Evolutionary conservation across 2,329 filamentous ascomycete species (phyloP).

Genomic region (Sporothrix sp.): DNA sequence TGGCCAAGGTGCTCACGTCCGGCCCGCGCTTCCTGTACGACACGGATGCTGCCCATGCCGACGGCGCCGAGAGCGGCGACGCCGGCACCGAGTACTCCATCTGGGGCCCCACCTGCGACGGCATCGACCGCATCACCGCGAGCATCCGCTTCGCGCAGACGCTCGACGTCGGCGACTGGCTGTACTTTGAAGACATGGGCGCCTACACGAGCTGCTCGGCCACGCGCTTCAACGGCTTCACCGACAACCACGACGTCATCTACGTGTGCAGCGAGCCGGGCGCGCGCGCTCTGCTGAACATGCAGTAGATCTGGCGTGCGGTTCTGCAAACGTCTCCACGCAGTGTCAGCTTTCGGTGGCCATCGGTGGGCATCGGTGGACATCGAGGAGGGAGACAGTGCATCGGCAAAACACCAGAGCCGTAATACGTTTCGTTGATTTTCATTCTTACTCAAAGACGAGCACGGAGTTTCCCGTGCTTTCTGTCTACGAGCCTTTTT

Average conservation of each 20-base stretch:
- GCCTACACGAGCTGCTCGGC: constrained; percentile 98
- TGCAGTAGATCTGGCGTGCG: background rate
- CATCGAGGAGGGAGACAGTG: no score
- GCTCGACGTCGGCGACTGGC: constrained; percentile 89
- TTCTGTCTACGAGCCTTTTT: no score
- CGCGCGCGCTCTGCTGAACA: constrained; percentile 61
- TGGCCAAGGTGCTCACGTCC: constrained; percentile 67
- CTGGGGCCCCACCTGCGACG: constrained; percentile 97
- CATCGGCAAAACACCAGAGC: no score
- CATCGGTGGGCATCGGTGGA: no score
- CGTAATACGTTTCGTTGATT: no score
- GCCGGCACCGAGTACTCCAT: constrained; percentile 75
- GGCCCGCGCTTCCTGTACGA: constrained; percentile 50
- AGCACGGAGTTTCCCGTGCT: no score
- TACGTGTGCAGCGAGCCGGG: constrained; percentile 93
- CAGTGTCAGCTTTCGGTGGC: no score
- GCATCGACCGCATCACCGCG: constrained; percentile 87
- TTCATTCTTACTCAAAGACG: no score
- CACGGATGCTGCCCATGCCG: constrained; percentile 23
- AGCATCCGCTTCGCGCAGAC: constrained; percentile 67
- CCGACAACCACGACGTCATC: constrained; percentile 81
- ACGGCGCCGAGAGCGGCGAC: constrained; percentile 26
- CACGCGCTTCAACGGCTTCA: constrained; percentile 96
- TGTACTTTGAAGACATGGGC: constrained; percentile 98
- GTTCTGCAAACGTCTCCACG: no score